Evolutionary conservation across 345 rosid species (phyloP), one percentile per base, ranked within the genome.

Genomic region (Microcos paniculata): DNA sequence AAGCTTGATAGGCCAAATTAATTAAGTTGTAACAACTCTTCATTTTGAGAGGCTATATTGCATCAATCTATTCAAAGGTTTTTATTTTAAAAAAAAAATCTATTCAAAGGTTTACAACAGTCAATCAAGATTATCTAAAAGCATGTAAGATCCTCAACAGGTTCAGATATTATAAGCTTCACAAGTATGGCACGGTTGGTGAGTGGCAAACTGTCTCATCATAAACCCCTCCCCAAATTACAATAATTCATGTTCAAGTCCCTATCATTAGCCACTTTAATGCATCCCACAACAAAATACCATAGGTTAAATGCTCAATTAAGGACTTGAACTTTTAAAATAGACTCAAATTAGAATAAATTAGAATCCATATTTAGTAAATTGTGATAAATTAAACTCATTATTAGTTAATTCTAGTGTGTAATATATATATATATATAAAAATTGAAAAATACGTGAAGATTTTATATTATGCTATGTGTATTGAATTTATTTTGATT

Each of bases 131-230:
- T 53, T n/a, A 23, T 53, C 57, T 8, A n/a, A 49, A 49, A 15
- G 4, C 4, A 49, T 49, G 4, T 1, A 49, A 16, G 53, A 49
- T 4, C 53, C 24, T 59, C 52, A 13, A 72, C 66, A 70, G 61
- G 65, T 66, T 28, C 26, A 12, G 52, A 28, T 18, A 63, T 62
- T 53, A 21, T 52, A 62, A 33, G 28, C 33, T 71, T 48, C 78
- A 63, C 71, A 38, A 62, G 31, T 52, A 56, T 70, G 77, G 87
- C 74, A 76, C 67, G 84, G 79, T 84, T 69, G 84, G 78, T 76
- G 66, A 78, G 82, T 78, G 43, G 80, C 86, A 81, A 70, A 45
- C 35, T 4, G 75, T 76, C 82, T 81, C 75, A 70, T 73, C 84
- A 52, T 42, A 79, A 62, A 63, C 80, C 23, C 23, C 56, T 55